A percentile compares a stretch with the other conserved stretches of the same genome.
These are phyloP conservation scores for Starmerella scarabaei DNA, from an alignment of 805 yeast genomes.

Conservation along the genomic window DNA sequence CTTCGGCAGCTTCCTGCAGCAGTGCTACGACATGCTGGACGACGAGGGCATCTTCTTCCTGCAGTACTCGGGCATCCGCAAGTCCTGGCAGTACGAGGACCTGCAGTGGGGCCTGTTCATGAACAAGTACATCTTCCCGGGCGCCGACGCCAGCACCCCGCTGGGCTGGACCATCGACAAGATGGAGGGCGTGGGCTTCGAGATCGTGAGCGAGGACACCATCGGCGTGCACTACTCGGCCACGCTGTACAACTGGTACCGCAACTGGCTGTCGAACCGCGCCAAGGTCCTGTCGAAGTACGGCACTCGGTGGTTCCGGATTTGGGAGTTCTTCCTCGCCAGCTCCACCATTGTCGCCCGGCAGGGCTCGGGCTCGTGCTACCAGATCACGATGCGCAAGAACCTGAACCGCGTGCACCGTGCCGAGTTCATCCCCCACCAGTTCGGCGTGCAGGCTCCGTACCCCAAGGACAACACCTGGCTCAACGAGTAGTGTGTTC, in stretches of 20 bases:
- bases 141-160: slow-evolving; percentile 94
- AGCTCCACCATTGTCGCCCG: slow-evolving; percentile 72
- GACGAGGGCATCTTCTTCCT: slow-evolving; percentile 81
- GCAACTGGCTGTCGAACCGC: slow-evolving; percentile 81
- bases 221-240: slow-evolving; percentile 89
- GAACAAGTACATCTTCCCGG: slow-evolving; percentile 95
- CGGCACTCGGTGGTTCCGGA: slow-evolving; percentile 81
- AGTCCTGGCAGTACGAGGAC: slow-evolving; percentile 90
- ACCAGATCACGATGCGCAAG: slow-evolving; percentile 82
- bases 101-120: slow-evolving; percentile 87
- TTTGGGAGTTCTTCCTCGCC: slow-evolving; percentile 86
- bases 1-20: slow-evolving; percentile 58
- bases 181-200: slow-evolving; percentile 77
- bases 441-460: slow-evolving; percentile 51
- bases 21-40: slow-evolving; percentile 75
- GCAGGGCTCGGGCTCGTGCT: slow-evolving; percentile 88
- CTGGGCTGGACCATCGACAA: slow-evolving; percentile 65
- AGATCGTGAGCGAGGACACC: slow-evolving; percentile 68
- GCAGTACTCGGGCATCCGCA: slow-evolving; percentile 84
- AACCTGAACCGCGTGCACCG: slow-evolving; percentile 76
- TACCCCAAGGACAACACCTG: slow-evolving; percentile 25
- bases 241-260: slow-evolving; percentile 86
- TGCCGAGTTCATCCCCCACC: slow-evolving; percentile 64
- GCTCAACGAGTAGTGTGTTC: slow-evolving; percentile 23
- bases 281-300: slow-evolving; percentile 65